Conservation (phyloP, 257 asterid species). For the Eustoma russellianum region DNA sequence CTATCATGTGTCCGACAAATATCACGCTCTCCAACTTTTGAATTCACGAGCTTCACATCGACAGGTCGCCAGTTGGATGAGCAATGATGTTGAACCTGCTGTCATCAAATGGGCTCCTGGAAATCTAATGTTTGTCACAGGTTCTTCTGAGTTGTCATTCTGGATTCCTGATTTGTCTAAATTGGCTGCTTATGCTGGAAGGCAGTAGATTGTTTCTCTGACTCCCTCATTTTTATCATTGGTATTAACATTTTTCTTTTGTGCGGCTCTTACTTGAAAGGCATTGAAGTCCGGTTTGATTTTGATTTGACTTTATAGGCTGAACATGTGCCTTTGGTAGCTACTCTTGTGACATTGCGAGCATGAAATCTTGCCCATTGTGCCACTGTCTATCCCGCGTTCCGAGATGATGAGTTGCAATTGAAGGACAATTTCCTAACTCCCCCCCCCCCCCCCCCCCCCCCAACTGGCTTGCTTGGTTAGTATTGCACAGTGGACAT, state of each 20-base stretch:
- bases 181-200: slow-evolving; percentile 86
- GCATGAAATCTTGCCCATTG: too few species aligned
- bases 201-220: slow-evolving; percentile 34
- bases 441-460: too few species aligned
- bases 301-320: neutral
- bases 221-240: neutral
- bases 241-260: neutral
- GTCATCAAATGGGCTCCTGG: slow-evolving; percentile 93
- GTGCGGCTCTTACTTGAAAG: neutral
- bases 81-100: slow-evolving; percentile 82
- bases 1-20: too few species aligned
- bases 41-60: slow-evolving; percentile 5
- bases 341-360: neutral
- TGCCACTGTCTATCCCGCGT: too few species aligned
- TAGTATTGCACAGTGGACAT: too few species aligned
- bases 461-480: too few species aligned
- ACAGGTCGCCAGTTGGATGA: slow-evolving; percentile 95
- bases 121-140: slow-evolving; percentile 90
- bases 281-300: neutral
- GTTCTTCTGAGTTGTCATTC: slow-evolving; percentile 90
- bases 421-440: too few species aligned
- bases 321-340: neutral
- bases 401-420: too few species aligned
- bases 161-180: slow-evolving; percentile 96
- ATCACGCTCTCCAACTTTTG: too few species aligned